Evolutionary conservation across 169 alveolate genomes (phyloP).

Genomic region (Babesia divergens): DNA sequence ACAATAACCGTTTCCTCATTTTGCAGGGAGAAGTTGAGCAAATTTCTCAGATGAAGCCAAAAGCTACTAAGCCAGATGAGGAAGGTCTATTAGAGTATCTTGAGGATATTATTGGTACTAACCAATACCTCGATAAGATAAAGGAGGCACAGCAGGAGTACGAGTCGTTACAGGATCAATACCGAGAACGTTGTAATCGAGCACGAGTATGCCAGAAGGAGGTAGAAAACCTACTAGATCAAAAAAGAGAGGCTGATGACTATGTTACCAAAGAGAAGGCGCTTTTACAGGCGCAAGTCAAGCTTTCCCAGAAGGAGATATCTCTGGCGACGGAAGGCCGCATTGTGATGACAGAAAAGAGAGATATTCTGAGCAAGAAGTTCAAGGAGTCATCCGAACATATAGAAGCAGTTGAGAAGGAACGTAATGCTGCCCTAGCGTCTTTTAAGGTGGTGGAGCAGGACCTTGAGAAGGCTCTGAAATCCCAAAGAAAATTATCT

Average conservation of each 20-base stretch:
- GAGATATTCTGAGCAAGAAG: conserved; percentile 30
- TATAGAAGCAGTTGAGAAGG: conserved; percentile 56
- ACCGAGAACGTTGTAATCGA: conserved; percentile 77
- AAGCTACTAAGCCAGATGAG: conserved; percentile 87
- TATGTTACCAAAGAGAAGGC: conserved; percentile 70
- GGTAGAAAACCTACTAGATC: conserved; percentile 76
- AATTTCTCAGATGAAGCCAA: conserved; percentile 96
- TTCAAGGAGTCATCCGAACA: conserved; percentile 35
- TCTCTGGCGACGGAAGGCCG: conserved; percentile 34
- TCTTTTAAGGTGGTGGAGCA: conserved; percentile 62
- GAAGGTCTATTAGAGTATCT: conserved; percentile 94
- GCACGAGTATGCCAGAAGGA: conserved; percentile 80
- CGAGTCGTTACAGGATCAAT: conserved; percentile 74
- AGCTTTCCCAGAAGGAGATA: conserved; percentile 64
- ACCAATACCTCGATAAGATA: conserved; percentile 74
- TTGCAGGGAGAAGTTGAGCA: conserved; percentile 98
- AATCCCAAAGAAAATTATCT: conserved; percentile 62
- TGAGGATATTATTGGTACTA: conserved; percentile 96
- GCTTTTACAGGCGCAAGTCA: conserved; percentile 48
- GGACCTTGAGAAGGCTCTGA: conserved; percentile 66
- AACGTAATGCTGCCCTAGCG: conserved; percentile 66
- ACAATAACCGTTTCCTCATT: conserved; percentile 89
- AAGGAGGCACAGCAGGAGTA: conserved; percentile 70
- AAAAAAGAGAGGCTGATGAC: conserved; percentile 75
- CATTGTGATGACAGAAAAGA: conserved; percentile 57